phyloP scores from a whole-genome alignment of 176 grass and related monocot genomes.

The Zea luxurians region DNA sequence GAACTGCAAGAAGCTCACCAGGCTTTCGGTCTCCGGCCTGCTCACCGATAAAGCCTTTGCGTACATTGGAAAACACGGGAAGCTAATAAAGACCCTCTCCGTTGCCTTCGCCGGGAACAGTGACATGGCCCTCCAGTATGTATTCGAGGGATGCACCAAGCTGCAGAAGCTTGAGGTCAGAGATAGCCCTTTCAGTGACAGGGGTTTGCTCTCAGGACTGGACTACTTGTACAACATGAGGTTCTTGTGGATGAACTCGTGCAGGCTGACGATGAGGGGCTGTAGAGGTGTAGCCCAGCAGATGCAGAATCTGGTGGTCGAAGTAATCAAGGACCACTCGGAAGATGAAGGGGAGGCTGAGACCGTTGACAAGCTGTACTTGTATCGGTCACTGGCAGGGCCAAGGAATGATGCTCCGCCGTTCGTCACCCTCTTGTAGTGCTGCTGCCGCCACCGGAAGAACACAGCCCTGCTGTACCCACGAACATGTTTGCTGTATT shows the following conservation, averaged over 20 bases:
- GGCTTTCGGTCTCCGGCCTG: conserved; percentile 83
- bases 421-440: conserved; percentile 87
- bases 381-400: conserved; percentile 74
- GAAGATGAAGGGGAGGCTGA: conserved; percentile 47
- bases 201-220: conserved; percentile 61
- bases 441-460: conserved; percentile 8
- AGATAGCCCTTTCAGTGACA: conserved; percentile 80
- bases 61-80: conserved; percentile 71
- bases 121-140: conserved; percentile 66
- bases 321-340: conserved; percentile 59
- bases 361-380: conserved; percentile 68
- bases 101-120: conserved; percentile 85
- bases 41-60: conserved; percentile 79
- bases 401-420: conserved; percentile 62
- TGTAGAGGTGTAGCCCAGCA: conserved; percentile 64
- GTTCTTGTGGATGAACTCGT: conserved; percentile 91
- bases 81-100: conserved; percentile 70
- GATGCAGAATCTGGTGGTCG: conserved; percentile 71
- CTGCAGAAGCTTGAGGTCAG: conserved; percentile 85
- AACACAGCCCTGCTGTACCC: conserved; percentile 5
- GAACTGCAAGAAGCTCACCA: conserved; percentile 83
- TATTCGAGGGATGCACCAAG: conserved; percentile 77
- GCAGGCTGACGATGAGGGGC: conserved; percentile 66
- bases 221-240: conserved; percentile 82
- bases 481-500: conserved; percentile 29